Base-by-base conservation (phyloP, 495 filamentous ascomycete genomes). In the Massariosphaeria phaeospora region DNA sequence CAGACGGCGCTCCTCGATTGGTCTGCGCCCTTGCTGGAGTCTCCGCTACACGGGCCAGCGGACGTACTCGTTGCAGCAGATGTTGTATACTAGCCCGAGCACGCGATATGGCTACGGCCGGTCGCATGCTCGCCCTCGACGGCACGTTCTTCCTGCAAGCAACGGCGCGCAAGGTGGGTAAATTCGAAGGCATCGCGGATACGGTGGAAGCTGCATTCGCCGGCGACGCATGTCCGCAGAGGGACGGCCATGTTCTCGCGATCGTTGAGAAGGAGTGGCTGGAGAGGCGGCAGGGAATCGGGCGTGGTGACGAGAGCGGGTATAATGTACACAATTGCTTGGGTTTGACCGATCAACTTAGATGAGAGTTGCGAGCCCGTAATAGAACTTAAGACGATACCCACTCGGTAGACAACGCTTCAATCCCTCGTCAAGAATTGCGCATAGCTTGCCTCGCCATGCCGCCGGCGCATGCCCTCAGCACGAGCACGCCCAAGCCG, bases 121-220 rank as follows among this genome's bases (percentile, higher is more conserved):
- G 30, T n/a, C 31, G 31, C 12, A 31, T 59, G 2, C 48, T 59
- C 20, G 29, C 27, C 3, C 55, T 40, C 0, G 31, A 41, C 18
- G 48, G 55, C 6, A 20, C 36, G 11, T 59, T 59, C 29, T 59
- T 48, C 48, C 41, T 59, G 11, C 46, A 52, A 11, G 55, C 48
- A 10, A 59, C 55, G 15, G 55, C 53, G 15, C 48, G 55, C 8
- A 21, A 41, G 6, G 1, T 13, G 1, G 55, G 55, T 3, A 52
- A 53, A 13, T 59, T 59, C 26, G 48, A 52, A 20, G 55, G 55
- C 26, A 52, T 59, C 12, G 26, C 48, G 12, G 31, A 49, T 38
- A 59, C 55, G 11, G 48, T 50, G 1, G 55, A 59, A 18, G 33
- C 39, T 39, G 55, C 55, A 30, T 52, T 59, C 21, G 12, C 23